Evolutionary conservation across 768 basidiomycete species (phyloP), one percentile per base, ranked within the genome.

Genomic region (Termitomyces eurrhizus): DNA sequence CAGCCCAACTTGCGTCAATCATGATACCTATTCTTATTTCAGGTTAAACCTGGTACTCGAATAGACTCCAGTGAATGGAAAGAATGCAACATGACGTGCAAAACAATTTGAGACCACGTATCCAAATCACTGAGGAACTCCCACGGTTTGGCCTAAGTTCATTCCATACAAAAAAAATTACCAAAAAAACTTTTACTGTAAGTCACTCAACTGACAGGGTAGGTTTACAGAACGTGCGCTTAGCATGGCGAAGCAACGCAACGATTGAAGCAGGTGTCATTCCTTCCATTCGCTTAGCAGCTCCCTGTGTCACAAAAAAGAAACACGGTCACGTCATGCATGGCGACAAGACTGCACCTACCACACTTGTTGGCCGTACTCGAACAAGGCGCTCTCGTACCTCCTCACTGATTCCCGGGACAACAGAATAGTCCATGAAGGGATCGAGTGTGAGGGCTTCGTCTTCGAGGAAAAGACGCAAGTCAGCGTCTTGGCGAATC

Each of bases 201-300:
- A 12, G 49, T 58, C 42, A 52, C 7, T 59, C 44, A 5, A 39
- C 45, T 42, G 37, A 50, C 8, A 54, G 29, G 7, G 26, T 14
- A 32, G 56, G 29, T 36, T 45, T 35, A 29, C 61, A 48, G 52
- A 64, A 75, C 18, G 75, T 79, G 59, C 77, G 69, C 62, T 80
- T 81, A 7, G 90, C 86, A 68, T 91, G 80, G 65, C 81, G 83
- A 63, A 95, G 75, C 29, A 95, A 70, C 44, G 78, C 78, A 13
- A 93, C 78, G n/a, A 90, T 75, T 0, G 85, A 84, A 0, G 87
- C 81, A 2, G 93, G 93, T 3, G 94, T 96, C 83, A 95, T 92
- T 8, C 94, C 94, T 69, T 95, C 93, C 85, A 95, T 93, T 32
- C 93, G 78, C 71, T 93, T 94, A 16, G 90, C 94, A 4, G 90